A percentile compares a stretch with the other conserved stretches of the same genome.
Evolutionary conservation across 495 filamentous ascomycete species (phyloP).

Genomic region (Hypoxylon intermedium): DNA sequence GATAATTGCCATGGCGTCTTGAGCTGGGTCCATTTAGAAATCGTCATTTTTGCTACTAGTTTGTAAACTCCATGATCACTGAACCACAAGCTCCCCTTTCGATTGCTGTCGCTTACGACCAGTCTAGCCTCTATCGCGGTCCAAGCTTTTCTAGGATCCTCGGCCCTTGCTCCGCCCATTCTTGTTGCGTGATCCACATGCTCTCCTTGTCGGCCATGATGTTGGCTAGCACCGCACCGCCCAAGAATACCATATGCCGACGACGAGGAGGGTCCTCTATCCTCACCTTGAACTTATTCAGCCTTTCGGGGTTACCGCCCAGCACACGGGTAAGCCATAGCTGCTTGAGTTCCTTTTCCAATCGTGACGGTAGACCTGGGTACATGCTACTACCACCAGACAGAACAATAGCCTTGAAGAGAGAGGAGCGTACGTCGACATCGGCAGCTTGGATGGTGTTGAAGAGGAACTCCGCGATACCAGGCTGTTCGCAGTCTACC

Average conservation of each 20-base stretch:
- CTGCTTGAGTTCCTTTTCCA: slow-evolving; percentile 99
- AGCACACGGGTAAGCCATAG: slow-evolving; percentile 94
- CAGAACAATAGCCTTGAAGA: slow-evolving; percentile 97
- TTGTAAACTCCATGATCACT: slow-evolving; percentile 33
- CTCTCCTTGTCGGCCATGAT: slow-evolving; percentile 98
- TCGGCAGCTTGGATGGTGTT: slow-evolving; percentile 97
- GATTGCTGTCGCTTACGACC: background rate
- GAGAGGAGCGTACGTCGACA: slow-evolving; percentile 87
- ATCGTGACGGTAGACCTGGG: slow-evolving; percentile 86
- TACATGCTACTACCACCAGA: slow-evolving; percentile 99
- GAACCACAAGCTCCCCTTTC: slow-evolving; percentile 13
- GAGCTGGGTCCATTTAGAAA: slow-evolving; percentile 14
- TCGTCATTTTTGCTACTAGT: slow-evolving; percentile 31
- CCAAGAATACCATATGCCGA: slow-evolving; percentile 98
- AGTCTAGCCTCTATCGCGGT: slow-evolving; percentile 62
- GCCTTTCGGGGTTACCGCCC: slow-evolving; percentile 84
- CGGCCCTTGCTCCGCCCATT: slow-evolving; percentile 95
- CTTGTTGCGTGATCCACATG: slow-evolving; percentile 98
- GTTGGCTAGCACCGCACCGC: slow-evolving; percentile 94
- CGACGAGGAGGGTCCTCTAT: slow-evolving; percentile 97
- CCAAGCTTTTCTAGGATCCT: slow-evolving; percentile 89
- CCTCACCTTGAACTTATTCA: slow-evolving; percentile 98
- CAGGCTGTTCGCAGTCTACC: slow-evolving; percentile 96
- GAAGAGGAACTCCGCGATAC: slow-evolving; percentile 95
- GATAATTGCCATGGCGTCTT: background rate